phyloP scores from a whole-genome alignment of 31 red algal species.

The Odonthalia washingtoniensis region DNA sequence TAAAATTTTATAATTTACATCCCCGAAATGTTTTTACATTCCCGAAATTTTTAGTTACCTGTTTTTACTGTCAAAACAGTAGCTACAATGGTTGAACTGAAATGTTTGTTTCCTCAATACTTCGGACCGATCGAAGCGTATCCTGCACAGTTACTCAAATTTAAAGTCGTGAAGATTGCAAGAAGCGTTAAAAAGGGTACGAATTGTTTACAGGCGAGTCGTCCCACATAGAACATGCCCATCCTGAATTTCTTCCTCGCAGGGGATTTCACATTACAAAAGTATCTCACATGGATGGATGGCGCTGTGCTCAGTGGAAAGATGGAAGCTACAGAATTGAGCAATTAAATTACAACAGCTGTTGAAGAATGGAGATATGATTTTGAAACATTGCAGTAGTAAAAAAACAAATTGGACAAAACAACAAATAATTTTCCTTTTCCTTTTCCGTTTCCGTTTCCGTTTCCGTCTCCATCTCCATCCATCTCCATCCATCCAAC shows the following conservation, averaged over 20 bases:
- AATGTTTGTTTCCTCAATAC: slow-evolving; percentile 91
- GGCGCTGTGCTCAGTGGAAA: slow-evolving; percentile 95
- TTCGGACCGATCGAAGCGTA: slow-evolving; percentile 72
- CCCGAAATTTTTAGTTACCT: no score
- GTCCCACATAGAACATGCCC: slow-evolving; percentile 87
- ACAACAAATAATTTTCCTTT: no score
- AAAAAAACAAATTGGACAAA: no score
- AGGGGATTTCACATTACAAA: slow-evolving; percentile 94
- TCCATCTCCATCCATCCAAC: no score
- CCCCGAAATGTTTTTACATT: no score
- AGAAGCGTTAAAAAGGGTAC: slow-evolving; percentile 95
- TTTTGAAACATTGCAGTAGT: no score
- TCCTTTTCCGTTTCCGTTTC: no score
- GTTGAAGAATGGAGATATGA: no score
- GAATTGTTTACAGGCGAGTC: slow-evolving; percentile 74
- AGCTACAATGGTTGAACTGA: slow-evolving; percentile 91
- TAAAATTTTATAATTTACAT: no score
- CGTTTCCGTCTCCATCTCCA: no score
- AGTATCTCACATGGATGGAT: slow-evolving; percentile 98
- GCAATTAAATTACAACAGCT: not conserved
- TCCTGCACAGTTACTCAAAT: slow-evolving; percentile 82
- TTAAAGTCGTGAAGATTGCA: slow-evolving; percentile 92
- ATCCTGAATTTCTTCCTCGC: slow-evolving; percentile 98
- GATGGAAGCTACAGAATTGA: slow-evolving; percentile 65
- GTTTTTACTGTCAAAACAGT: no score